Evolutionary conservation across 345 rosid species (phyloP), one percentile per base, ranked within the genome.

Genomic region (Toxicodendron radicans): DNA sequence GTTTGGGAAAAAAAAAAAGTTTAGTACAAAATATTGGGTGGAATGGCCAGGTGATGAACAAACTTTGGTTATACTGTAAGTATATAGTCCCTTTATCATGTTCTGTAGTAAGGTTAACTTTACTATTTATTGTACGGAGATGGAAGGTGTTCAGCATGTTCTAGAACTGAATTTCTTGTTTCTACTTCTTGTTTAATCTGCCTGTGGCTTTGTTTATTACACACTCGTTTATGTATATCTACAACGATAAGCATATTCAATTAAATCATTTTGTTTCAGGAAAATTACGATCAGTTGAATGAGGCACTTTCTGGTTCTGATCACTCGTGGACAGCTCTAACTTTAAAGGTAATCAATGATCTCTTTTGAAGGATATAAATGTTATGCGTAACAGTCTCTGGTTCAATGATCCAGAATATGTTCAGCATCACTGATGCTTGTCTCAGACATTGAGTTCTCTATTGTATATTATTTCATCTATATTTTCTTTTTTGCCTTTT

Each of bases 321-420:
- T 66, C 94, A 88, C 68, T 86, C 97, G 5, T 90, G 98, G 98
- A 89, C 97, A 20, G 82, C 90, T 68, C 83, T 90, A 21, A 90
- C 97, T 11, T 75, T 94, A 30, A 85, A 94, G 94, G 97, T 91
- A 75, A 68, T 76, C 23, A 61, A 74, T 70, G 14, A 35, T 61
- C 46, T 51, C 35, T 72, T 1, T 1, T 63, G 46, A 41, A 43
- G 8, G 20, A 64, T 58, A 18, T 71, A 58, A 8, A 61, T 56
- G 27, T 20, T 58, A 56, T 57, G 20, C 16, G 14, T 14, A 60
- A 51, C 46, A 27, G 49, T 23, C 52, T 63, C 54, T 20, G 24
- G 46, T 17, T 70, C 18, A 24, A 27, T 56, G 52, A 23, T 57
- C 7, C 11, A 43, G 45, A 32, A 27, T 62, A 3, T 62, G 27